phyloP scores from a whole-genome alignment of 306 rosid species.

The peach (Prunus persica) region Prunus_persica_NCBIv2 NC_034010.1:11156501-11157000 shows the following conservation, averaged over 20 bases:
- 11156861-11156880: not conserved
- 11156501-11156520: too few relatives aligned
- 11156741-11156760: not conserved
- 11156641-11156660: too few relatives aligned
- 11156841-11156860: not conserved
- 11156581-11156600: too few relatives aligned
- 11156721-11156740: too few relatives aligned
- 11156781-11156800: not conserved
- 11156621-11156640: too few relatives aligned
- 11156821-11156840: not conserved
- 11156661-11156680: too few relatives aligned
- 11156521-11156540: too few relatives aligned
- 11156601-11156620: too few relatives aligned
- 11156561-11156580: too few relatives aligned
- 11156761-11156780: not conserved
- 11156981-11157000: not conserved
- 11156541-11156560: too few relatives aligned
- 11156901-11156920: not conserved
- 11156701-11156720: too few relatives aligned
- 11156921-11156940: not conserved
- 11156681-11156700: too few relatives aligned
- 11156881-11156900: not conserved
- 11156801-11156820: not conserved
- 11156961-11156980: not conserved
- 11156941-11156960: not conserved